Evolutionary conservation across 2,329 filamentous ascomycete species (phyloP).

Genomic region (Fusarium secorum): DNA sequence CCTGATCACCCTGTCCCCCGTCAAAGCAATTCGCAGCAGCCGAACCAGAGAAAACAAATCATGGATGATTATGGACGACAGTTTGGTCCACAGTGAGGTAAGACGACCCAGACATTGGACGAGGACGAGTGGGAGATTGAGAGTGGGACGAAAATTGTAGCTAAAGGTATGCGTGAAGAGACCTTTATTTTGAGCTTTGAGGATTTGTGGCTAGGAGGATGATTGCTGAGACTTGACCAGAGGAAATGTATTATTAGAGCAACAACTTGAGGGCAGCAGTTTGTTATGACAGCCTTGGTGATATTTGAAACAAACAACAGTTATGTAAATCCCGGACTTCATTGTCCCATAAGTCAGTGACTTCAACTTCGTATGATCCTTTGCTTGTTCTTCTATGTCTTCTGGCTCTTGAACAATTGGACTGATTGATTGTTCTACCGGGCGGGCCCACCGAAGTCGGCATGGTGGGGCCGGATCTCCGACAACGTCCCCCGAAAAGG

Average conservation of each 20-base stretch:
- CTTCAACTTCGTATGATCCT: not conserved
- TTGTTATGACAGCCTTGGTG: constrained; percentile 1
- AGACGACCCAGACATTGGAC: not conserved
- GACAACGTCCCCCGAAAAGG: constrained; percentile 35
- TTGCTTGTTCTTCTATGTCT: not conserved
- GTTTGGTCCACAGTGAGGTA: not conserved
- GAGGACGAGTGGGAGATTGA: not conserved
- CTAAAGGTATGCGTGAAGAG: not conserved
- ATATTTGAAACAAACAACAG: not conserved
- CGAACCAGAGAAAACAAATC: not conserved
- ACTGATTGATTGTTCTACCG: not conserved
- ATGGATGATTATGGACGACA: not conserved
- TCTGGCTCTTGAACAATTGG: not conserved
- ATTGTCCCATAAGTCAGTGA: not conserved
- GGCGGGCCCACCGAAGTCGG: constrained; percentile 20
- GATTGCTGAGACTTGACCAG: constrained; percentile 8
- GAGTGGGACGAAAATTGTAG: not conserved
- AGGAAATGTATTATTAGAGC: constrained; percentile 8
- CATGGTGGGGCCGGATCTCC: constrained; percentile 35
- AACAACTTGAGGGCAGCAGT: not conserved
- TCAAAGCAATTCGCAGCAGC: not conserved
- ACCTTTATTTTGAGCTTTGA: not conserved
- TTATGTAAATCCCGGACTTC: not conserved
- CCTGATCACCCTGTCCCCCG: not conserved
- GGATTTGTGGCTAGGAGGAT: constrained; percentile 1